phyloP scores from a whole-genome alignment of 2,329 filamentous ascomycete genomes.

The Phyllosticta capitalensis region DNA sequence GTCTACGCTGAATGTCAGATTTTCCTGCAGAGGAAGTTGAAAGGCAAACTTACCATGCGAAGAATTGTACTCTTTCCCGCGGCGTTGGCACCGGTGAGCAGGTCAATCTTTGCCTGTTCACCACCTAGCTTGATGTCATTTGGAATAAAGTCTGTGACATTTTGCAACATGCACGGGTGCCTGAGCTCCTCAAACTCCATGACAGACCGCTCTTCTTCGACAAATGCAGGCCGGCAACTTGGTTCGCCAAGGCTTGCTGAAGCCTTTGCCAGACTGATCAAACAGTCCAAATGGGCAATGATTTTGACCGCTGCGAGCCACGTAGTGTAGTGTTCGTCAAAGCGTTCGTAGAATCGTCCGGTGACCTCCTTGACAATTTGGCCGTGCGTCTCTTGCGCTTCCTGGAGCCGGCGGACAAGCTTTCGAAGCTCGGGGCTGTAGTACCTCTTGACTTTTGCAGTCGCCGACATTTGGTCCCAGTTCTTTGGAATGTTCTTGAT shows the following conservation, averaged over 20 bases:
- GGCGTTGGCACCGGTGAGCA: slow-evolving; percentile 92
- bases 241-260: slow-evolving; percentile 76
- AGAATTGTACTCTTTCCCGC: slow-evolving; percentile 95
- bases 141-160: slow-evolving; percentile 88
- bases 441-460: slow-evolving; percentile 80
- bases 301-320: slow-evolving; percentile 90
- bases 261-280: slow-evolving; percentile 85
- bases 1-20: slow-evolving; percentile 44
- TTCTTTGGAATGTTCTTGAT: slow-evolving; percentile 70
- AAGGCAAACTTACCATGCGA: slow-evolving; percentile 62
- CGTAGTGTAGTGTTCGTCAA: slow-evolving; percentile 73
- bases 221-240: slow-evolving; percentile 79
- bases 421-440: slow-evolving; percentile 78
- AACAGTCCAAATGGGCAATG: slow-evolving; percentile 84
- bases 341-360: slow-evolving; percentile 72
- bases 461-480: slow-evolving; percentile 97
- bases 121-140: slow-evolving; percentile 88
- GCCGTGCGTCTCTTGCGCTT: slow-evolving; percentile 86
- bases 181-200: slow-evolving; percentile 89
- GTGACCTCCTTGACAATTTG: slow-evolving; percentile 86
- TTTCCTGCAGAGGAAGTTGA: slow-evolving; percentile 33
- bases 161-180: slow-evolving; percentile 88
- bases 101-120: slow-evolving; percentile 67
- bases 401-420: slow-evolving; percentile 79
- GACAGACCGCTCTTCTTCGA: slow-evolving; percentile 73